Evolutionary conservation across 2,329 filamentous ascomycete species (phyloP).

Genomic region (Fusarium tricinctum): DNA sequence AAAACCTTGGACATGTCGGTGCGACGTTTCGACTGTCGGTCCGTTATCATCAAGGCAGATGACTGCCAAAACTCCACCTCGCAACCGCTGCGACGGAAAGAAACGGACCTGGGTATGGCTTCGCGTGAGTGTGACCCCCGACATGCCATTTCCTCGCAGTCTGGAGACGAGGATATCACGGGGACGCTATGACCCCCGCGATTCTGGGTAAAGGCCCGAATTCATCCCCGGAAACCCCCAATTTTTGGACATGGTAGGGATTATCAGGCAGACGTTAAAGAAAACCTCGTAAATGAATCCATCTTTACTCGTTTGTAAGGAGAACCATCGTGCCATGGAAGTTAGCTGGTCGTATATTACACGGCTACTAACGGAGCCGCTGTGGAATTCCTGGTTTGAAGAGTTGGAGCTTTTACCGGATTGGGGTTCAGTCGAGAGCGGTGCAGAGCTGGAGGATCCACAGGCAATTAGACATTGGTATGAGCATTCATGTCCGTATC

Average conservation of each 20-base stretch:
- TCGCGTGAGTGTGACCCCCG: not conserved
- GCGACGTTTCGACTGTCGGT: constrained; percentile 13
- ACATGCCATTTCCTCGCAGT: constrained; percentile 16
- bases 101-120: constrained; percentile 14
- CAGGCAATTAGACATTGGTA: constrained; percentile 9
- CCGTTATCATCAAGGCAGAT: constrained; percentile 20
- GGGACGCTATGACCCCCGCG: constrained; percentile 34
- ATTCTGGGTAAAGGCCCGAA: constrained; percentile 38
- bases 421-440: not conserved
- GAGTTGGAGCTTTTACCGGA: constrained; percentile 12
- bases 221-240: constrained; percentile 24
- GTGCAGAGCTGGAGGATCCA: not conserved
- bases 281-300: not conserved
- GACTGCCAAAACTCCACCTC: constrained; percentile 26
- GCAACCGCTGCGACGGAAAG: constrained; percentile 6
- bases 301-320: not conserved
- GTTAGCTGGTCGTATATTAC: constrained; percentile 6
- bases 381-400: not conserved
- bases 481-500: constrained; percentile 2
- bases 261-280: constrained; percentile 22
- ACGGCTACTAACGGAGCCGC: constrained; percentile 15
- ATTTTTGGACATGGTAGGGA: constrained; percentile 2
- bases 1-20: not conserved
- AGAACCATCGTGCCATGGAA: not conserved
- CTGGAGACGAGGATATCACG: constrained; percentile 30